Conservation (phyloP, 768 basidiomycete genomes). For the Pulveroboletus ravenelii region DNA sequence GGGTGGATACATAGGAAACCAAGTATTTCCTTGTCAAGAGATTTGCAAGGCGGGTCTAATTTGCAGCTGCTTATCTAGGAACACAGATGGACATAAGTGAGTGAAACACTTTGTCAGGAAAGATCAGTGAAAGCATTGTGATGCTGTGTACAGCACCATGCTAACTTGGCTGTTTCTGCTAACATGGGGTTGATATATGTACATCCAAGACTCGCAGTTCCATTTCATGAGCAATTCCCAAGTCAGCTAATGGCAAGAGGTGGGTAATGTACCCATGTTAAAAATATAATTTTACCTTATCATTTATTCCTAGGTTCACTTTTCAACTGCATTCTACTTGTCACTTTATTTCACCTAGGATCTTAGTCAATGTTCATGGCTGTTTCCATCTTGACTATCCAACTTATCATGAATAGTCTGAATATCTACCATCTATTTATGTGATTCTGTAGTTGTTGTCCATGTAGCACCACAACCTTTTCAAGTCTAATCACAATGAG, state of each 20-base stretch:
- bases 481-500: constrained; percentile 14
- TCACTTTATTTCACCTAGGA: too few relatives aligned
- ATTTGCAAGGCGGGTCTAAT: neutral
- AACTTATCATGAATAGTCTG: too few relatives aligned
- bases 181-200: constrained; percentile 3
- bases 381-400: too few relatives aligned
- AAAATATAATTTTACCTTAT: too few relatives aligned
- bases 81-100: neutral
- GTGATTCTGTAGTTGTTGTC: constrained; percentile 14
- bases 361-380: too few relatives aligned
- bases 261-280: constrained; percentile 1
- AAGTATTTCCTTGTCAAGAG: neutral
- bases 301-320: too few relatives aligned
- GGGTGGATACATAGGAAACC: too few relatives aligned
- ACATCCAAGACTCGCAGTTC: constrained; percentile 12
- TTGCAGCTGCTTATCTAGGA: neutral
- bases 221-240: constrained; percentile 1
- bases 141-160: neutral
- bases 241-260: neutral
- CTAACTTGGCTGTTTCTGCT: neutral
- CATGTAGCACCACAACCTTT: constrained; percentile 11
- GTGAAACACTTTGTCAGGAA: neutral
- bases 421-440: too few relatives aligned
- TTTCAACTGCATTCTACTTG: too few relatives aligned
- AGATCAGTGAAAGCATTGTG: neutral